Percentiles rank a stretch among this genome's conserved stretches.
Conservation (phyloP, 805 yeast species). For the Barnettozyma sucrosica region DNA sequence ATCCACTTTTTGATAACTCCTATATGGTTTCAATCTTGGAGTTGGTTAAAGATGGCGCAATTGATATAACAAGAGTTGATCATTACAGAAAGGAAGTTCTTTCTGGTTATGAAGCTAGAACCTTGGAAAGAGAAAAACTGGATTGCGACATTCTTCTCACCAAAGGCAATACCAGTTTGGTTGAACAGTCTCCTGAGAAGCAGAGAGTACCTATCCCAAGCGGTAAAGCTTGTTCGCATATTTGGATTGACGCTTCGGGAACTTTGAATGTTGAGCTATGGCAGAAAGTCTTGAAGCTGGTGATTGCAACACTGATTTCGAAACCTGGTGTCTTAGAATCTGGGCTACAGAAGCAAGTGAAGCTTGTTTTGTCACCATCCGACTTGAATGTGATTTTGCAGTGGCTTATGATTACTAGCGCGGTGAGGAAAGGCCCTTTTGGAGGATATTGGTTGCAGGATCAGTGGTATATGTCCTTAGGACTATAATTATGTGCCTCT, state of each 20-base stretch:
- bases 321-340: conserved; percentile 47
- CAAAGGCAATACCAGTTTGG: conserved; percentile 6
- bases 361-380: conserved; percentile 12
- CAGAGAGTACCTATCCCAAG: conserved; percentile 41
- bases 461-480: conserved; percentile 42
- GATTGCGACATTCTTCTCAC: conserved; percentile 56
- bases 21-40: conserved; percentile 60
- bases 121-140: conserved; percentile 59
- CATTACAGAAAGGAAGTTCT: conserved; percentile 42
- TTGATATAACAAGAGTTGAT: conserved; percentile 50
- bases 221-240: conserved; percentile 54
- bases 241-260: conserved; percentile 72
- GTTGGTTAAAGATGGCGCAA: conserved; percentile 36
- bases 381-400: conserved; percentile 35
- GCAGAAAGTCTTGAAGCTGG: conserved; percentile 45
- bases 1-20: conserved; percentile 51
- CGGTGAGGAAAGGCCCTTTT: conserved; percentile 29
- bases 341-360: conserved; percentile 21
- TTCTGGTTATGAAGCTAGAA: conserved; percentile 69
- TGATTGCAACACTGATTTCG: conserved; percentile 41
- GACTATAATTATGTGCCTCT: conserved; percentile 17
- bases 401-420: conserved; percentile 42
- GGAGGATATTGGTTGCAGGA: conserved; percentile 39
- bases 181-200: conserved; percentile 11
- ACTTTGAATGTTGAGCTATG: conserved; percentile 54